Conservation (phyloP, 345 rosid species). For the Brassica juncea region DNA sequence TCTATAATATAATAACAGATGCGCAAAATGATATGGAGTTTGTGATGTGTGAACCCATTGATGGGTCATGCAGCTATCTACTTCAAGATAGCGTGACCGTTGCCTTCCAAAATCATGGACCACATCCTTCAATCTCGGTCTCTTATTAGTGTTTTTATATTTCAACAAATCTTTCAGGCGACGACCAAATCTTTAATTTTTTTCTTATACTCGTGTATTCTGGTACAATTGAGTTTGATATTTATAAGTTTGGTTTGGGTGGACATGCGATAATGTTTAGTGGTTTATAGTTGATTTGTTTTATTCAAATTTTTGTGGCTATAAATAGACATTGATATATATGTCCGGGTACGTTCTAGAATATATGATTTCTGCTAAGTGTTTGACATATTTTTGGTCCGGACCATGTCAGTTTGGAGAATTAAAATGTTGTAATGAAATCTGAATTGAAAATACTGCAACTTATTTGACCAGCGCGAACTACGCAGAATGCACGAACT, state of each 20-base stretch:
- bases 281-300: not conserved
- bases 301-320: not conserved
- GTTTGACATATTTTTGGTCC: not conserved
- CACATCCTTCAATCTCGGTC: conserved; percentile 18
- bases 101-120: conserved; percentile 13
- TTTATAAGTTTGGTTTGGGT: not conserved
- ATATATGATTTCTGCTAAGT: not conserved
- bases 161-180: conserved; percentile 12
- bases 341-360: not conserved
- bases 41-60: conserved; percentile 17
- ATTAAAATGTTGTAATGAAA: not conserved
- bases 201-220: not conserved
- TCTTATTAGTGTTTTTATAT: not conserved
- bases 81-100: conserved; percentile 11
- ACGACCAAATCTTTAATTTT: conserved; percentile 3
- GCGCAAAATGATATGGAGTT: not conserved
- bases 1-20: not conserved
- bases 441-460: not conserved
- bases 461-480: conserved; percentile 2
- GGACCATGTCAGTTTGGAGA: not conserved
- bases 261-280: not conserved
- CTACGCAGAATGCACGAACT: conserved; percentile 18
- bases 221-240: not conserved
- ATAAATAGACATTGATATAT: not conserved
- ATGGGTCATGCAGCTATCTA: conserved; percentile 26